Evolutionary conservation across 305 asterid genomes (phyloP).

Genomic region (Solanum hybrid): DNA sequence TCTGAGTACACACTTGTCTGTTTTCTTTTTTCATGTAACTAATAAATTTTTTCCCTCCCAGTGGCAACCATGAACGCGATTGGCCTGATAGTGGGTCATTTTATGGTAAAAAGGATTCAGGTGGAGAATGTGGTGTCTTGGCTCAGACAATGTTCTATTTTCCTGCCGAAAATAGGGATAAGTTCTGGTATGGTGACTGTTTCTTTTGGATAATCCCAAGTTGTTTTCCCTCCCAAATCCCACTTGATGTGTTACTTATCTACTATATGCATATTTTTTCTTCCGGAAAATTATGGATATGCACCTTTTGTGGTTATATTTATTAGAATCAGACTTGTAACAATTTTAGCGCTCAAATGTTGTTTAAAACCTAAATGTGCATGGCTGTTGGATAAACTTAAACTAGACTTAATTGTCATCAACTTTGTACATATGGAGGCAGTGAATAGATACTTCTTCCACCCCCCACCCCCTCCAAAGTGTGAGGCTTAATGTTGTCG

Average conservation of each 20-base stretch:
- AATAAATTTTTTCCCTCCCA: not conserved
- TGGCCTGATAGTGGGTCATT: constrained; percentile 95
- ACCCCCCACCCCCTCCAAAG: not conserved
- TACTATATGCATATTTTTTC: not conserved
- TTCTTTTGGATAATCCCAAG: not conserved
- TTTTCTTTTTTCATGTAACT: not conserved
- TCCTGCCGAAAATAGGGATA: constrained; percentile 89
- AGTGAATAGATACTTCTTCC: not conserved
- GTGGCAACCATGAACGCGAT: constrained; percentile 98
- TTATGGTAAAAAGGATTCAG: constrained; percentile 67
- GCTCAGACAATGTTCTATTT: constrained; percentile 71
- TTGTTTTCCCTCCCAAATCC: not conserved
- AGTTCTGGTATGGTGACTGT: constrained; percentile 47
- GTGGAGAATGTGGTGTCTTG: constrained; percentile 92
- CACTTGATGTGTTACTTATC: not conserved
- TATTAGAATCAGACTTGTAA: not conserved
- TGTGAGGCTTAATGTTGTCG: not conserved
- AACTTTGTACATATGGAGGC: not conserved
- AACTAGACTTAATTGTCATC: not conserved
- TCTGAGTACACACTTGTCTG: not conserved
- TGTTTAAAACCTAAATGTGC: not conserved
- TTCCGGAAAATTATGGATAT: not conserved
- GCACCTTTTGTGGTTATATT: not conserved
- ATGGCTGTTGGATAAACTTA: not conserved
- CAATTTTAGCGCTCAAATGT: not conserved